Base-by-base conservation (phyloP, 768 basidiomycete species). In the Rhizopogon vesiculosus region DNA sequence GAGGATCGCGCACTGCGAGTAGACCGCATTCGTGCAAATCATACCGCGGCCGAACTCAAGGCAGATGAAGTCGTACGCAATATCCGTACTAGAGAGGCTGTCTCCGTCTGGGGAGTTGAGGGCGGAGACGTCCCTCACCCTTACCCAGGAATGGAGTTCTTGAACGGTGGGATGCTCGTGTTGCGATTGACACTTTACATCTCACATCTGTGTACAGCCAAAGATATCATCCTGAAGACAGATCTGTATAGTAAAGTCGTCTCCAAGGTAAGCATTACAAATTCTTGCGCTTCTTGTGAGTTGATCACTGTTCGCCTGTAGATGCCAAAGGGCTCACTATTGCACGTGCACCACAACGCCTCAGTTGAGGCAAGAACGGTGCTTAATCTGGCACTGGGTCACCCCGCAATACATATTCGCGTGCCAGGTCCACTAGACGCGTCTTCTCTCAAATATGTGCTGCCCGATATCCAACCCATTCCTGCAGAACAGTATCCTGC, bases 71-170 rank as follows among this genome's bases (percentile, higher is more conserved):
- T 82, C 46, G 66, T 88, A 29, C 73, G 86, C 29, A 62, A 65
- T 25, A 78, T 89, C 52, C 80, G 87, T 41, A 64, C 71, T 0
- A 56, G 60, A 15, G 87, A 89, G 61, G 80, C 77, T 0, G 62
- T 67, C 28, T 73, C 76, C 1, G 67, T 89, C n/a, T 88, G 86
- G 87, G 73, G 66, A 40, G 68, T 68, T 49, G 77, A 83, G 18
- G 70, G 79, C 58, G 71, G 77, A 16, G 75, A 74, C 8, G 69
- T 82, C 40, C 79, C 77, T n/a, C 81, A 87, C 58, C 73, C 81
- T 1, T 88, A 87, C 58, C 86, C 87, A 41, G 88, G 88, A 33
- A 88, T 87, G 86, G 85, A 81, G 59, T 90, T 89, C 61, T 65
- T 89, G 59, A 87, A 85, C 48, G 85, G 86, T 84, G 59, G 35